Conservation (phyloP, 768 basidiomycete species). For the Phlebiopsis gigantea region DNA sequence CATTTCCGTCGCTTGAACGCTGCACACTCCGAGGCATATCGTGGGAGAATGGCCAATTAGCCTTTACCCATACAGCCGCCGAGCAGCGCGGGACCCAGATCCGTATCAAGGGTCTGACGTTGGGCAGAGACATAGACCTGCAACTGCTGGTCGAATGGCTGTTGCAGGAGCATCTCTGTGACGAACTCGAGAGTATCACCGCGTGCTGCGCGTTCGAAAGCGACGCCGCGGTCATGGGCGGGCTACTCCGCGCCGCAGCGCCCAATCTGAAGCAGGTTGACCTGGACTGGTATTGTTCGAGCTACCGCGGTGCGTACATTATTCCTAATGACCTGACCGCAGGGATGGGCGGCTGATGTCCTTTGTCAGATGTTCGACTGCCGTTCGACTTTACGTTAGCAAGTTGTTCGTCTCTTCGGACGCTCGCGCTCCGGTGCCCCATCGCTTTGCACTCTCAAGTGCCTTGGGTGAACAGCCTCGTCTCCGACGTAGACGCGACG, state of each 20-base stretch:
- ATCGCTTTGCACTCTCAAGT: slow-evolving; percentile 14
- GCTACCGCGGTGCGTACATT: slow-evolving; percentile 12
- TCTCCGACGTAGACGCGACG: slow-evolving; percentile 13
- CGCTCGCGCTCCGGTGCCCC: slow-evolving; percentile 18
- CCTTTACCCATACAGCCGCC: background rate
- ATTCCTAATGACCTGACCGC: background rate
- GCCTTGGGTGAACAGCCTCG: slow-evolving; percentile 18
- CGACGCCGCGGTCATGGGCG: slow-evolving; percentile 19
- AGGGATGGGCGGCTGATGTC: background rate
- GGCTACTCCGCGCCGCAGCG: slow-evolving; percentile 16
- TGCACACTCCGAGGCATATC: slow-evolving; percentile 19
- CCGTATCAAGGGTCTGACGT: slow-evolving; percentile 7
- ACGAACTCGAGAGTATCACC: slow-evolving; percentile 13
- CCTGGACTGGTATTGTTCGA: slow-evolving; percentile 20
- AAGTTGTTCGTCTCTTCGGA: slow-evolving; percentile 13
- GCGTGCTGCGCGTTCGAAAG: slow-evolving; percentile 15
- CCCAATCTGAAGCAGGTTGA: slow-evolving; percentile 17
- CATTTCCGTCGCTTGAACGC: slow-evolving; percentile 18
- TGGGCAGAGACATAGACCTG: slow-evolving; percentile 19
- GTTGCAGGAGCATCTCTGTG: slow-evolving; percentile 13
- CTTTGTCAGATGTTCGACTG: slow-evolving; percentile 15
- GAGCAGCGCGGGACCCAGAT: background rate
- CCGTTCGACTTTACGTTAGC: slow-evolving; percentile 18
- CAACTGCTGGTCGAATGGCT: slow-evolving; percentile 19
- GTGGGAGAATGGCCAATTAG: slow-evolving; percentile 12